Evolutionary conservation across 768 basidiomycete species (phyloP).

Genomic region (Tulasnella sp.): DNA sequence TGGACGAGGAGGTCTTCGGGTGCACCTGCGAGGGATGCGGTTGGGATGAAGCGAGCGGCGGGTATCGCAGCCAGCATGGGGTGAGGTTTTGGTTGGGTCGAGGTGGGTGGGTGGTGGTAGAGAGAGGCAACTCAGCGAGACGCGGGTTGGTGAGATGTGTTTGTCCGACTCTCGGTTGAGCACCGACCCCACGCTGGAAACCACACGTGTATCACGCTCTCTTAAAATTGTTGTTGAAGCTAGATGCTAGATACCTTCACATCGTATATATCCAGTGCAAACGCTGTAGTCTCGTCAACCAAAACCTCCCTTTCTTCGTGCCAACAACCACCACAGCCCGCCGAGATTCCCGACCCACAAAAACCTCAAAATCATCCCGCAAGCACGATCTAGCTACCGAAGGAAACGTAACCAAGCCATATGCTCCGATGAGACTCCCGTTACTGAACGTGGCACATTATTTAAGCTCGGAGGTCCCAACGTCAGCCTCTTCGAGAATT

Average conservation of each 20-base stretch:
- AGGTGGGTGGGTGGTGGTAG: not conserved
- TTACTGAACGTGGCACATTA: not conserved
- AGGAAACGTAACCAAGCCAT: not conserved
- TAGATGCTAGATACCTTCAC: not conserved
- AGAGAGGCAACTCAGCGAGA: not conserved
- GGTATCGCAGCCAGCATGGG: not conserved
- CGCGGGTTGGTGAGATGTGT: not conserved
- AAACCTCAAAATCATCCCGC: not conserved
- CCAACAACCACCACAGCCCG: not conserved
- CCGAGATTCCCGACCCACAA: not conserved
- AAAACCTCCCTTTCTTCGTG: not conserved
- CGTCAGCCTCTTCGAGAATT: not conserved
- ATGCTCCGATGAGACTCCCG: not conserved
- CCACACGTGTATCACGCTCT: not conserved
- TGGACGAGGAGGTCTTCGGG: constrained; percentile 11
- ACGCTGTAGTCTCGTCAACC: not conserved
- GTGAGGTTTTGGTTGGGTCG: not conserved
- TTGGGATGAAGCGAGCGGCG: constrained; percentile 6
- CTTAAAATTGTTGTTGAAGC: not conserved
- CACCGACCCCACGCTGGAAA: not conserved
- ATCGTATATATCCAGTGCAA: not conserved
- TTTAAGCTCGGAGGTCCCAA: not conserved
- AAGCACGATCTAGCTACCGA: not conserved
- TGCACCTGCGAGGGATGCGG: constrained; percentile 4
- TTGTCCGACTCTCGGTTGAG: not conserved